Conservation (phyloP, 768 basidiomycete genomes). For the Tulasnella sp. region DNA sequence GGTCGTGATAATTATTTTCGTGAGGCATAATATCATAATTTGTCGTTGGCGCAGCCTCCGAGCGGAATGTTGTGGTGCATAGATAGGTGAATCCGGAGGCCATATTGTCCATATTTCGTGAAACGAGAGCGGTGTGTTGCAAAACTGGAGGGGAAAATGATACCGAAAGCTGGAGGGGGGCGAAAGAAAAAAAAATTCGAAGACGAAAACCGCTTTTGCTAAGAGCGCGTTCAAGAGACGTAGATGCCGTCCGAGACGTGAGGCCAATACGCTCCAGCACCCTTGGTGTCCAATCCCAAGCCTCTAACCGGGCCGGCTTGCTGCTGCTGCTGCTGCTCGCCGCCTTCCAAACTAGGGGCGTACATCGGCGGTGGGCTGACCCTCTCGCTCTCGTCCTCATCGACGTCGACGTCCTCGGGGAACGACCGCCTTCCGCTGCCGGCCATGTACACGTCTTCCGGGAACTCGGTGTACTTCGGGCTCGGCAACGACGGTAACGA, state of each 20-base stretch:
- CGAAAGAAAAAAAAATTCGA: background rate
- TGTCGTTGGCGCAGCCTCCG: background rate
- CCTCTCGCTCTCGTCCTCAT: background rate
- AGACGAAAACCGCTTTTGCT: background rate
- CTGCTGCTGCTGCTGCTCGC: background rate
- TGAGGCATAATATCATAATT: background rate
- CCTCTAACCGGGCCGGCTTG: background rate
- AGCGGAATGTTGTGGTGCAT: background rate
- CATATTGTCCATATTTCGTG: background rate
- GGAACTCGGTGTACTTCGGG: conserved; percentile 3
- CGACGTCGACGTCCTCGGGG: background rate
- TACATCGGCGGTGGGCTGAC: background rate
- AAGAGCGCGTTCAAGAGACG: background rate
- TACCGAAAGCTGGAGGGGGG: background rate
- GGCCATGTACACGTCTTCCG: background rate
- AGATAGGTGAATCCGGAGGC: background rate
- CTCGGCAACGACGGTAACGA: background rate
- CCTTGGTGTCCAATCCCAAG: background rate
- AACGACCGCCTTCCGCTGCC: background rate
- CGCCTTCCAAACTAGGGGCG: background rate
- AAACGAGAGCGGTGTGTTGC: background rate
- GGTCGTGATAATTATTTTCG: background rate
- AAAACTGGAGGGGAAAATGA: background rate
- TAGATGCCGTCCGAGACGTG: background rate
- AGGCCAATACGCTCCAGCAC: background rate